Base-by-base conservation (phyloP, 73 alveolate genomes). In the Paramecium octaurelia region DNA sequence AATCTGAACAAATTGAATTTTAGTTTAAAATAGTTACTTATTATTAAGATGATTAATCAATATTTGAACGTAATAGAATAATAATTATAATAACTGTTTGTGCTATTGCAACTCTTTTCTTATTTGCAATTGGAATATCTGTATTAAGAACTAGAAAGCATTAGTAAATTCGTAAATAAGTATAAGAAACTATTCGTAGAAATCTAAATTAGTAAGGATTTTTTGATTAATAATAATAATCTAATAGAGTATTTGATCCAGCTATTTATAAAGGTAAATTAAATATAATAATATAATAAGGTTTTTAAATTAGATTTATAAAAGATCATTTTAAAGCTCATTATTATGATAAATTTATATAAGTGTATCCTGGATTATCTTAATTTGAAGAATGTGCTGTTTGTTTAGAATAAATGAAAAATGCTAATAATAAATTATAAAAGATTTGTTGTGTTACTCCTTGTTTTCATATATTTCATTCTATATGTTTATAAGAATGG, bases 401-500 rank as follows among this genome's bases (percentile, higher is more conserved):
- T 9, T 80, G 91, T 80, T 48, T 80, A 35, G 91, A 80, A 46
- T 42, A 58, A 40, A 23, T 80, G 46, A 80, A 44, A 12, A 24
- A 73, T 6, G 38, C 40, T 12, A 40, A 14, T 64, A 24, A 34
- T 29, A 42, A 75, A 23, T 21, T 38, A 42, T 21, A 16, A 35
- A 42, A 18, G 4, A 20, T 24, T 11, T 80, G 90, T 42, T 9
- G 48, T 38, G 90, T 77, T 8, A 77, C 90, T 6, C 90, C 90
- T 38, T 77, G 90, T 40, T 77, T 38, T 42, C 90, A 77, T 77
- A 77, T 77, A 0, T 77, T 77, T 77, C 90, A 77, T 77, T 42
- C 18, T 77, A 35, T 35, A 4, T 77, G 91, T 48, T 18, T 80
- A 2, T 27, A 80, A 23, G 70, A 80, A 48, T 80, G 91, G 75